Base-by-base conservation (phyloP, 352 stramenopile genomes). In the Phytophthora niederhauseri region DNA sequence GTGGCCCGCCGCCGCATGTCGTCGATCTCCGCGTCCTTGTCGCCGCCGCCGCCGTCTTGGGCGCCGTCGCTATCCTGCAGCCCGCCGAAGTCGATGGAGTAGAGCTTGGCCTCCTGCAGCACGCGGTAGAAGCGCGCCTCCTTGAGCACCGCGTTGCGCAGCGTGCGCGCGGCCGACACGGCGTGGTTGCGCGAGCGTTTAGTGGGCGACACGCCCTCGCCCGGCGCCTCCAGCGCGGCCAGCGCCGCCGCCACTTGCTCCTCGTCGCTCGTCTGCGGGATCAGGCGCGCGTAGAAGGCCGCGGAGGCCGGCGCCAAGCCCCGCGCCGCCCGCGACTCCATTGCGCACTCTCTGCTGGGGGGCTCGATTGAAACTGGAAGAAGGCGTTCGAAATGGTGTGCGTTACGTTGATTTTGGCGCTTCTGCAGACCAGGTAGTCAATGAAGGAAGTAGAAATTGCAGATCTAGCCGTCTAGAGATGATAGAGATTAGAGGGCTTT, bases 71-170 rank as follows among this genome's bases (percentile, higher is more conserved):
- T 14, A 14, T 30, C 63, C 20, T 22, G 14, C 1, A 54, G 11
- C 17, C 62, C 71, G 19, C 64, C 74, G 66, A 85, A 86, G 51
- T 91, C 81, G 64, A 93, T 89, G 6, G 79, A 46, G 48, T 81
- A 91, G 6, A 93, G 72, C 52, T 89, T 89, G 52, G 80, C 73
- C 57, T 93, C 85, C 46, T 81, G 61, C 53, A 91, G 51, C 36
- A 93, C 82, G 45, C 85, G 85, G 55, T 93, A 93, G 76, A 90
- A 93, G 26, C 78, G 75, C 5, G 51, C 56, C 55, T 93, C 85
- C 1, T 63, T 56, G 20, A 89, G 64, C 15, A 92, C 68, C 8
- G 76, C 74, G 43, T 80, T 75, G 20, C 64, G 73, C 57, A 84
- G 48, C 34, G 72, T 61, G 3, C 65, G 49, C 2, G 69, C 61